Evolutionary conservation across 495 filamentous ascomycete species (phyloP).

Genomic region (Aspergillus kassunensis): DNA sequence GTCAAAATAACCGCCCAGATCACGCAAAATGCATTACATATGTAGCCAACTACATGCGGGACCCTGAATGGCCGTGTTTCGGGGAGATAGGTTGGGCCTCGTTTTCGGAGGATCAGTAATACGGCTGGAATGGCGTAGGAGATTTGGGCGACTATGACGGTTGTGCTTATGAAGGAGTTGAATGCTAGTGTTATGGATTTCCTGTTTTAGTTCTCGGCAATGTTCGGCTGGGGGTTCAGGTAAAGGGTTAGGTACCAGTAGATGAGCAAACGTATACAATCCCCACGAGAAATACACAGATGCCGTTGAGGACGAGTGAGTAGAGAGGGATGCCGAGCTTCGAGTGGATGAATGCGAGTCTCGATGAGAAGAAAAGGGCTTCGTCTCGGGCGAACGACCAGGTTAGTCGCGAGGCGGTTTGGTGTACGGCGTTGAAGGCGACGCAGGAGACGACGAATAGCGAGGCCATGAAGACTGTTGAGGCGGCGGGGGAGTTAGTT

Average conservation of each 20-base stretch:
- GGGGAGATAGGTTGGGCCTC: constrained; percentile 15
- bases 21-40: constrained; percentile 15
- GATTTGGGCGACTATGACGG: constrained; percentile 24
- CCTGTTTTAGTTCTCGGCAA: not conserved
- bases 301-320: constrained; percentile 24
- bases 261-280: constrained; percentile 30
- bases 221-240: not conserved
- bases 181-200: constrained; percentile 18
- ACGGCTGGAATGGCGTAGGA: constrained; percentile 25
- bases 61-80: constrained; percentile 15
- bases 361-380: constrained; percentile 24
- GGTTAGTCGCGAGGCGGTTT: constrained; percentile 40
- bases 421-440: constrained; percentile 31
- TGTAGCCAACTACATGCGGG: constrained; percentile 16
- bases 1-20: constrained; percentile 20
- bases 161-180: constrained; percentile 28
- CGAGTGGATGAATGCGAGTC: constrained; percentile 17
- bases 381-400: constrained; percentile 44
- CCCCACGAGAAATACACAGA: constrained; percentile 23
- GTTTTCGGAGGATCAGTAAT: constrained; percentile 18
- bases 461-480: constrained; percentile 28
- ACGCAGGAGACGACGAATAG: constrained; percentile 28
- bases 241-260: constrained; percentile 14
- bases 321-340: constrained; percentile 23
- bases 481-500: constrained; percentile 26